Evolutionary conservation across 257 asterid species (phyloP).

Genomic region (Agastache rugosa): DNA sequence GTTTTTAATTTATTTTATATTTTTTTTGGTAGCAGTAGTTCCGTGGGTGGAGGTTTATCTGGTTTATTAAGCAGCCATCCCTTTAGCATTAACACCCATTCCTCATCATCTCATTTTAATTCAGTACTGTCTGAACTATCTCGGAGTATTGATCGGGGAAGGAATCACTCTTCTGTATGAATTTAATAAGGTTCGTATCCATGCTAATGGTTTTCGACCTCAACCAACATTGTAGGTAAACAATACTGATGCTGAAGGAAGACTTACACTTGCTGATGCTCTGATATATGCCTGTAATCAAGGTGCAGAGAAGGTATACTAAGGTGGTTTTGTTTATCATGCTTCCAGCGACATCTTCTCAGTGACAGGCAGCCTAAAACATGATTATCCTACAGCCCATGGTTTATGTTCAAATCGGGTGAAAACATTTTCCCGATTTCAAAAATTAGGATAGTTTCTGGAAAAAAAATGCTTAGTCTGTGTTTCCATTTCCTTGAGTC

Average conservation of each 20-base stretch:
- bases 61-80: too few relatives aligned
- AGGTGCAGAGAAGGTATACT: conserved; percentile 92
- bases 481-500: neutral
- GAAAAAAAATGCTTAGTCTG: neutral
- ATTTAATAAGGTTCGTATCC: neutral
- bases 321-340: conserved; percentile 10
- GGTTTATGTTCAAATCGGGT: neutral
- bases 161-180: neutral
- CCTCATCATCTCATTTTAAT: too few relatives aligned
- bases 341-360: conserved; percentile 7
- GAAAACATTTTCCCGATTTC: neutral
- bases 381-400: neutral
- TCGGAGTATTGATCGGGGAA: too few relatives aligned
- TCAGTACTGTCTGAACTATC: too few relatives aligned
- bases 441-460: conserved; percentile 3
- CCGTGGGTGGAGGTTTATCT: too few relatives aligned
- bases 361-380: neutral
- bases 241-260: conserved; percentile 98
- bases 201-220: conserved; percentile 9
- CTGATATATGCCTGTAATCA: conserved; percentile 94
- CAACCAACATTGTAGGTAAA: conserved; percentile 64
- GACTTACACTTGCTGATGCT: conserved; percentile 98
- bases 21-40: too few relatives aligned
- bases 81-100: too few relatives aligned
- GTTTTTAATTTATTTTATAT: too few relatives aligned